These are phyloP conservation scores for Odontarrhena argentea DNA, from an alignment of 345 rosid species.

Conservation along the genomic window DNA sequence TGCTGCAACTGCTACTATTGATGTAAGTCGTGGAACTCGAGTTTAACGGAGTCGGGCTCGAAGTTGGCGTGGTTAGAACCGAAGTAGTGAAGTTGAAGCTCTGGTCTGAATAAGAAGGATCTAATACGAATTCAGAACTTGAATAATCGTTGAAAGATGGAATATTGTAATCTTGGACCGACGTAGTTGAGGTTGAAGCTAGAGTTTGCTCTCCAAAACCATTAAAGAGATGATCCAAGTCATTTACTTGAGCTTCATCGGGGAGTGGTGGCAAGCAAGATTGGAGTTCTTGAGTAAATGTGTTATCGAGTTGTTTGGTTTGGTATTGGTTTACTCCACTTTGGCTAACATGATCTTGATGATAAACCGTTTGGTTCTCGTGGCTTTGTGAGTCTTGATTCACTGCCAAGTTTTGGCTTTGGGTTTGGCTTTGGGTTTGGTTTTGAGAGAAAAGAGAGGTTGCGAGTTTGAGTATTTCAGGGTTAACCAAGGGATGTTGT, in stretches of 20 bases:
- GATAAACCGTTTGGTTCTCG: slow-evolving; percentile 15
- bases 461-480: slow-evolving; percentile 44
- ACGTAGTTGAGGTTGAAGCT: slow-evolving; percentile 27
- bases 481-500: slow-evolving; percentile 35
- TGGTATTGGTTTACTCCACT: slow-evolving; percentile 27
- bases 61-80: slow-evolving; percentile 63
- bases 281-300: slow-evolving; percentile 44
- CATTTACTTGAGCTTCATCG: slow-evolving; percentile 37
- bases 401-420: slow-evolving; percentile 1
- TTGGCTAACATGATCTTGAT: slow-evolving; percentile 27
- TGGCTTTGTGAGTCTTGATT: slow-evolving; percentile 6
- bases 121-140: slow-evolving; percentile 29
- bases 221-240: slow-evolving; percentile 15
- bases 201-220: slow-evolving; percentile 36
- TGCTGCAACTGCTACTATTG: slow-evolving; percentile 51
- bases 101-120: slow-evolving; percentile 46
- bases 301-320: slow-evolving; percentile 38
- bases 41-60: slow-evolving; percentile 65
- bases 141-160: slow-evolving; percentile 43
- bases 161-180: slow-evolving; percentile 42
- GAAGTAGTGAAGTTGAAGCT: slow-evolving; percentile 51
- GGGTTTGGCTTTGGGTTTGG: slow-evolving; percentile 37
- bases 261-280: slow-evolving; percentile 42
- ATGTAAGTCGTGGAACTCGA: slow-evolving; percentile 57
- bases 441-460: slow-evolving; percentile 37